Conservation (phyloP, 2,329 filamentous ascomycete species). For the Mollisiaceae sp. region DNA sequence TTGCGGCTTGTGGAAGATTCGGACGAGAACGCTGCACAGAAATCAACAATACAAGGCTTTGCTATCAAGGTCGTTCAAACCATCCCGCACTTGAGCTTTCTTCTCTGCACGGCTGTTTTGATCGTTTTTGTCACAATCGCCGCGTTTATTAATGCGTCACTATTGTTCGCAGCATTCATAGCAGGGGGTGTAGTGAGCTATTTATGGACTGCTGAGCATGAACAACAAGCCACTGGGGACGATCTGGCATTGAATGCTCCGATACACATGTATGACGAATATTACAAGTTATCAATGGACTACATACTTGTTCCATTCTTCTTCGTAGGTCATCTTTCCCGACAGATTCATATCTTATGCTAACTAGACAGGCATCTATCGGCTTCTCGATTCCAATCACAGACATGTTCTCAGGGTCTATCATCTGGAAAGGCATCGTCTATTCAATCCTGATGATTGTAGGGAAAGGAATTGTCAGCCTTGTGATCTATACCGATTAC, state of each 20-base stretch:
- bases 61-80: constrained; percentile 2
- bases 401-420: constrained; percentile 64
- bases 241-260: neutral
- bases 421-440: constrained; percentile 75
- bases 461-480: constrained; percentile 64
- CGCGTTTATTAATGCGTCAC: constrained; percentile 53
- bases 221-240: neutral
- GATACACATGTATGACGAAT: constrained; percentile 34
- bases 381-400: constrained; percentile 81
- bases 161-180: constrained; percentile 56
- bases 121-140: constrained; percentile 35
- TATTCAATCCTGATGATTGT: constrained; percentile 75
- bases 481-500: neutral
- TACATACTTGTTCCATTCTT: constrained; percentile 62
- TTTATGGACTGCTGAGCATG: constrained; percentile 11
- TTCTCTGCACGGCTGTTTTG: constrained; percentile 29
- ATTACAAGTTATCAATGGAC: constrained; percentile 39
- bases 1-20: neutral
- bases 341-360: neutral
- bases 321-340: constrained; percentile 54
- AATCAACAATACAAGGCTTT: neutral
- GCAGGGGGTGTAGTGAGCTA: constrained; percentile 37
- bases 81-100: constrained; percentile 29
- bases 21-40: neutral
- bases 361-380: constrained; percentile 58